A percentile compares a stretch with the other conserved stretches of the same genome.
Evolutionary conservation across 2,329 filamentous ascomycete genomes (phyloP).

Genomic region (Pyrenochaeta sp.): DNA sequence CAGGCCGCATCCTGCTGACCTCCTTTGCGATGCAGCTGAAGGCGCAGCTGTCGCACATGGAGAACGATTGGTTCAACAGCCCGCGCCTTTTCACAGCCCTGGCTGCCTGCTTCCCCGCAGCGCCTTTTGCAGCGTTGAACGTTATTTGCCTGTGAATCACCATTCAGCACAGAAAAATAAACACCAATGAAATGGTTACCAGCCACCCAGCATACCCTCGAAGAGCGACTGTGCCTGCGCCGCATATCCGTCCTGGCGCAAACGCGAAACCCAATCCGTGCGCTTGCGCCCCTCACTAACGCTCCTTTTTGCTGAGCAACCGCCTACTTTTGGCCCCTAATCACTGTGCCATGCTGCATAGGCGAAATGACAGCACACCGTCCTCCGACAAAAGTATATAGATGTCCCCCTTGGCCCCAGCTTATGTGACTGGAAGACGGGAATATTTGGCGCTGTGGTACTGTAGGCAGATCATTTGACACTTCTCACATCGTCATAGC

Average conservation of each 20-base stretch:
- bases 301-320: conserved; percentile 11
- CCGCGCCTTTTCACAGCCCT: conserved; percentile 2
- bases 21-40: conserved; percentile 4
- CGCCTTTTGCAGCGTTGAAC: background rate
- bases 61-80: conserved; percentile 4
- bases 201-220: too few relatives aligned
- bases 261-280: conserved; percentile 13
- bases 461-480: conserved; percentile 11
- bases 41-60: conserved; percentile 16
- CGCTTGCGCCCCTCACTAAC: conserved; percentile 10
- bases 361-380: conserved; percentile 16
- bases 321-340: conserved; percentile 19
- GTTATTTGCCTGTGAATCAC: background rate
- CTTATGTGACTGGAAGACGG: background rate
- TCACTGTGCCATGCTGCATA: conserved; percentile 13
- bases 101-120: conserved; percentile 2
- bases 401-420: conserved; percentile 2
- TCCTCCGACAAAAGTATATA: conserved; percentile 14
- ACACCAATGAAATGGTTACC: too few relatives aligned
- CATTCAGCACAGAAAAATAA: too few relatives aligned
- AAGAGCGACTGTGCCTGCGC: conserved; percentile 21
- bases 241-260: conserved; percentile 29
- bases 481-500: conserved; percentile 13
- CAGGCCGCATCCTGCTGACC: conserved; percentile 20
- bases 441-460: background rate